Evolutionary conservation across 192 early-diverging fungal species (phyloP), one percentile per base, ranked within the genome.

Genomic region (Obelidium mucronatum): DNA sequence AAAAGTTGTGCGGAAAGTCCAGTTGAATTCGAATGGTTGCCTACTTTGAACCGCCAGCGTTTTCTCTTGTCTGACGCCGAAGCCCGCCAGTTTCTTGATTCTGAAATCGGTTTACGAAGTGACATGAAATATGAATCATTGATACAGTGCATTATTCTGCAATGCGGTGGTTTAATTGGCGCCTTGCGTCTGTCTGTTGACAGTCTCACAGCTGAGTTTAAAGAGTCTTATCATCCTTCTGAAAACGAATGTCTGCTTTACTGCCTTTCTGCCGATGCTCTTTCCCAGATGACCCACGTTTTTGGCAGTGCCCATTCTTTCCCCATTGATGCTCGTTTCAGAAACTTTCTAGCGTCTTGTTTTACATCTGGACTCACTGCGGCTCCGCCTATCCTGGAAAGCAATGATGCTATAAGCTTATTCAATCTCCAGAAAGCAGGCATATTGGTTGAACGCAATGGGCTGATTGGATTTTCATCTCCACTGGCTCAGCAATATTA

Each of bases 111-210:
- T n/a, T 60, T 60, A 60, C 58, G 58, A 13, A 24, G 37, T 42
- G 63, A 37, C 35, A 71, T 71, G 69, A 71, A 71, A 35, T 71
- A 65, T 54, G 54, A 35, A 64, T 30, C 31, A 8, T 31, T 71
- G 61, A 71, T 34, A 35, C 5, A 64, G 34, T 19, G 17, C 34
- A 39, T 71, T 31, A 71, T 71, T 35, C 22, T 13, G 17, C 69
- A 71, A 61, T 71, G 54, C 34, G 69, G 54, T 22, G 69, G 69
- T 8, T 64, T 71, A 26, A 39, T 71, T 55, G 69, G 69, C 65
- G 69, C 69, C 53, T 64, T 71, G 53, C 69, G 69, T 66, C 54
- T 71, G 36, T 71, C 69, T 30, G 69, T 71, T 11, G 31, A 60
- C 26, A 15, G 6, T 33, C 69, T 71, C 31, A 2, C 59, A 17